phyloP scores from a whole-genome alignment of 1,284 basidiomycete species.

The Grifola frondosa region DNA sequence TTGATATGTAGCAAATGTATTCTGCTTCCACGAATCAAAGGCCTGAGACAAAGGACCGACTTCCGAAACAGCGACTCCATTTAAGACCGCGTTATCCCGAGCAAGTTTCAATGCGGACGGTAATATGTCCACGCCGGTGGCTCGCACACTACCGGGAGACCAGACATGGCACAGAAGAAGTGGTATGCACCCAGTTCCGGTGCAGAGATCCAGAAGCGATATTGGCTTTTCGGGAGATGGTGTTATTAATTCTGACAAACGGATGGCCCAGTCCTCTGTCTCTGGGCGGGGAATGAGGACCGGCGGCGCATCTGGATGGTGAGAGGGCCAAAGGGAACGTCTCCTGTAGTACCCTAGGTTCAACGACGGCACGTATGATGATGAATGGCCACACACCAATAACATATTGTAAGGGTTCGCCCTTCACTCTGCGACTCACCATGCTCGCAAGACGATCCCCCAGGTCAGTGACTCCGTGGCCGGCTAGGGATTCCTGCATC shows the following conservation, averaged over 20 bases:
- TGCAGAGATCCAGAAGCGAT: slow-evolving; percentile 82
- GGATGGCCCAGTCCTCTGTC: slow-evolving; percentile 80
- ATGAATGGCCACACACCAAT: slow-evolving; percentile 55
- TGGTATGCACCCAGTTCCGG: slow-evolving; percentile 87
- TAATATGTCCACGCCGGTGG: slow-evolving; percentile 75
- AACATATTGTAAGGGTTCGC: slow-evolving; percentile 91
- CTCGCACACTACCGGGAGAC: slow-evolving; percentile 47
- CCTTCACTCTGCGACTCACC: slow-evolving; percentile 54
- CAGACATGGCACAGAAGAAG: slow-evolving; percentile 71
- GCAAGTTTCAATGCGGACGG: slow-evolving; percentile 69
- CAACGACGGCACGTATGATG: not conserved
- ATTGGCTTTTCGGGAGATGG: slow-evolving; percentile 42
- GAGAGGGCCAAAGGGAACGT: slow-evolving; percentile 85
- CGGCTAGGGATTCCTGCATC: slow-evolving; percentile 47
- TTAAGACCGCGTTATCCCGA: slow-evolving; percentile 60
- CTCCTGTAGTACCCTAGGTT: slow-evolving; percentile 49
- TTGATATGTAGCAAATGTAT: slow-evolving; percentile 48
- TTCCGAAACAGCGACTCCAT: slow-evolving; percentile 35
- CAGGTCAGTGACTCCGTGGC: slow-evolving; percentile 5
- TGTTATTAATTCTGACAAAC: slow-evolving; percentile 47
- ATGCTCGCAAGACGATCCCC: slow-evolving; percentile 40
- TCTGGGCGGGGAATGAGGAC: slow-evolving; percentile 90
- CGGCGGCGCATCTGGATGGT: slow-evolving; percentile 70
- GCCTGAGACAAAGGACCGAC: slow-evolving; percentile 3
- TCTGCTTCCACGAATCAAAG: slow-evolving; percentile 18